Evolutionary conservation across 2,329 filamentous ascomycete genomes (phyloP).

Genomic region (Venturia asperata): DNA sequence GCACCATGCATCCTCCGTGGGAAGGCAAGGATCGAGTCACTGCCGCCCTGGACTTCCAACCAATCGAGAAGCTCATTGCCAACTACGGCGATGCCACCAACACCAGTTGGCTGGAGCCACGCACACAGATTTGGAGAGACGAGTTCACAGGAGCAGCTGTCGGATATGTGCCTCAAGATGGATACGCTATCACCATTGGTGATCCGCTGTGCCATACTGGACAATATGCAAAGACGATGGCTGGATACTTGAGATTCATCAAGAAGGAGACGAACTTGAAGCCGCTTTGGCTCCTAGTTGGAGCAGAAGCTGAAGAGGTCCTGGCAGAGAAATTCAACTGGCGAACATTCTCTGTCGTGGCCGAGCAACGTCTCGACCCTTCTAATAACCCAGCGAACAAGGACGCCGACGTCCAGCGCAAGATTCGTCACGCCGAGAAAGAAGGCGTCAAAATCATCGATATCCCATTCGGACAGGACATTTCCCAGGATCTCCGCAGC

Average conservation of each 20-base stretch:
- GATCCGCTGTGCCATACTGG: conserved; percentile 75
- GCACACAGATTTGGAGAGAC: conserved; percentile 84
- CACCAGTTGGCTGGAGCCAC: conserved; percentile 86
- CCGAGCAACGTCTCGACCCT: conserved; percentile 80
- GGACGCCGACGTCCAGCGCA: conserved; percentile 61
- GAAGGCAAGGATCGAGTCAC: conserved; percentile 42
- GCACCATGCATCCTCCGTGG: conserved; percentile 67
- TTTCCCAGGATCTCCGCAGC: conserved; percentile 58
- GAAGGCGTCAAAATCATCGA: conserved; percentile 78
- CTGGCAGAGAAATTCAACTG: conserved; percentile 75
- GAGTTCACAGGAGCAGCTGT: conserved; percentile 71
- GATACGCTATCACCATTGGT: conserved; percentile 77
- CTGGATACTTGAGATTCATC: conserved; percentile 67
- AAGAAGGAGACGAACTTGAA: conserved; percentile 64
- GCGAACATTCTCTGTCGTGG: conserved; percentile 81
- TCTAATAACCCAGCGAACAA: conserved; percentile 59
- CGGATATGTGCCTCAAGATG: conserved; percentile 69
- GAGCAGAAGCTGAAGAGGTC: conserved; percentile 67
- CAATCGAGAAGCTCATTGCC: conserved; percentile 79
- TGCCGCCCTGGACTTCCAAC: conserved; percentile 53
- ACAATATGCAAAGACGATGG: conserved; percentile 68
- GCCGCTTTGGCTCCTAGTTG: conserved; percentile 85
- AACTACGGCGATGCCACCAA: conserved; percentile 95
- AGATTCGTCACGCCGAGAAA: conserved; percentile 71
- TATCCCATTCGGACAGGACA: conserved; percentile 55